Evolutionary conservation across 306 rosid genomes (phyloP), one percentile per base, ranked within the genome.

Genomic region (Medicago ruthenica): DNA sequence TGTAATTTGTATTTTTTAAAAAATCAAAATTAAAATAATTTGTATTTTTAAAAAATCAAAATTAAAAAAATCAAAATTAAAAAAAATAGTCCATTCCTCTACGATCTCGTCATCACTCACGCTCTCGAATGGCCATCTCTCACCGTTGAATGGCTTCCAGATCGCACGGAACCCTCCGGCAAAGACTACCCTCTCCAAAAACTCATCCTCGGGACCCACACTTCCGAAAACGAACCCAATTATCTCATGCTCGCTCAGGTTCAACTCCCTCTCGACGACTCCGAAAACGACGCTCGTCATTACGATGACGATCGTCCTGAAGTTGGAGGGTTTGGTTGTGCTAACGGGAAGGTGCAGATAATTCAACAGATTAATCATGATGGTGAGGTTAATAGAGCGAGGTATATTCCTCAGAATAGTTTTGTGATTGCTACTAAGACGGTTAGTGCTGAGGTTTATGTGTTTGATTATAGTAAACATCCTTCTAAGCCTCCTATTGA

Each of bases 111-210:
- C 17, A 90, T 96, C 3, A 96, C 99, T 4, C 98, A 96, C 67
- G 99, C 99, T n/a, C 86, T 96, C 10, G 99, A 92, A 68, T 96
- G 99, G 98, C 99, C 99, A 9, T 92, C 99, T 0, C 98, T 96
- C 76, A 96, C 99, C 41, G 98, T 96, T 31, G 97, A 96, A 59
- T 96, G 99, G 98, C 86, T 96, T 20, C 97, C 99, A 0, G 97
- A 92, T 63, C 87, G 96, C 6, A 91, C 89, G 1, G 98, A 96
- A 75, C 99, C 99, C 4, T 82, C 98, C 0, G 99, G 99, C 15
- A 96, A 92, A 84, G 99, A 96, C n/a, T 89, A 90, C 60, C 92
- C 98, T 1, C 86, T 96, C 5, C 98, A 96, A 85, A 96, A 96
- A 87, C 82, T 96, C 87, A 92, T 92, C 48, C 59, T 96, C 44